phyloP scores from a whole-genome alignment of 352 stramenopile genomes.

The Halophytophthora batemanensis region DNA sequence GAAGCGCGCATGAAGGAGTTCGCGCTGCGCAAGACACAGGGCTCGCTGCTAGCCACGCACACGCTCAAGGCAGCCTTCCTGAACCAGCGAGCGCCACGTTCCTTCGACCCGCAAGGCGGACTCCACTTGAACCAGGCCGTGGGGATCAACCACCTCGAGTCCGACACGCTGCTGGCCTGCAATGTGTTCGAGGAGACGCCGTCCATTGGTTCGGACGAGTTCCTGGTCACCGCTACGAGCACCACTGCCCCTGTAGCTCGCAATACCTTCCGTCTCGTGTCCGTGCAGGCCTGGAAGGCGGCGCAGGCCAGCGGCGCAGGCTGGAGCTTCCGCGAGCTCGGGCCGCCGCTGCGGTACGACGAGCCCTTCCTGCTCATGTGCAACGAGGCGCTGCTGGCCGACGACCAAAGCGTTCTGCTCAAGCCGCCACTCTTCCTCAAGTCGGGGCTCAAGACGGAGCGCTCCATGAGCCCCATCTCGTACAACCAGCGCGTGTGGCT shows the following conservation, averaged over 20 bases:
- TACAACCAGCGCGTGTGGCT: slow-evolving; percentile 83
- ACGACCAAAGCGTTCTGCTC: slow-evolving; percentile 70
- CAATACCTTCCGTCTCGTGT: slow-evolving; percentile 73
- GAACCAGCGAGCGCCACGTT: slow-evolving; percentile 59
- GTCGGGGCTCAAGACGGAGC: slow-evolving; percentile 76
- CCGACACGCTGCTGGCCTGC: slow-evolving; percentile 47
- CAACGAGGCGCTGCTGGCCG: slow-evolving; percentile 75
- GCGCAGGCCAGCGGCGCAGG: slow-evolving; percentile 25
- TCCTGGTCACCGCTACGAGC: slow-evolving; percentile 37
- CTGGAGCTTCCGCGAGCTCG: slow-evolving; percentile 17
- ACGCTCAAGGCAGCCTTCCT: slow-evolving; percentile 78
- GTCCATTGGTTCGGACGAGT: slow-evolving; percentile 76
- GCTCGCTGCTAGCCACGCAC: slow-evolving; percentile 74
- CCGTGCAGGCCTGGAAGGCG: slow-evolving; percentile 34
- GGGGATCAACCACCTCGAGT: slow-evolving; percentile 48
- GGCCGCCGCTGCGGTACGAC: slow-evolving; percentile 57
- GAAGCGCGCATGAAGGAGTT: slow-evolving; percentile 86
- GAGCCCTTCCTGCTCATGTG: slow-evolving; percentile 81
- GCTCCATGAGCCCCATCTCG: slow-evolving; percentile 83
- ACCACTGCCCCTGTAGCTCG: slow-evolving; percentile 30
- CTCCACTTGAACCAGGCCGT: slow-evolving; percentile 64
- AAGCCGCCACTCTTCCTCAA: slow-evolving; percentile 79
- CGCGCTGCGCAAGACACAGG: slow-evolving; percentile 73
- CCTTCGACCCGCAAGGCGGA: slow-evolving; percentile 31
- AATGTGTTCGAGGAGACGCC: slow-evolving; percentile 86